phyloP scores from a whole-genome alignment of 345 rosid genomes.

The Erucastrum elatum region DNA sequence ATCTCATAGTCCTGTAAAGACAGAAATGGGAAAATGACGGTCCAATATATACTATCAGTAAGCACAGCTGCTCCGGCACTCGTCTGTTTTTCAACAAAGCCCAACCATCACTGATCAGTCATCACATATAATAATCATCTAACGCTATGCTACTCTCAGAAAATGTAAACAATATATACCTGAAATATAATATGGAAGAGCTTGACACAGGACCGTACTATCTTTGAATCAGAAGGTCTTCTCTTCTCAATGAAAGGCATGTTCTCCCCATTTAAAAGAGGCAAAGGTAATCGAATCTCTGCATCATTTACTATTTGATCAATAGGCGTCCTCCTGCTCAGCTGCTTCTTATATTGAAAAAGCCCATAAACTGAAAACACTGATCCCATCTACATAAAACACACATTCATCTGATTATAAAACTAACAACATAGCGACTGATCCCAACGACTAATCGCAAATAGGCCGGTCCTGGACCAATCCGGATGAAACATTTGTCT shows the following conservation, averaged over 20 bases:
- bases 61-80: constrained; percentile 66
- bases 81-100: constrained; percentile 42
- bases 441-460: too few relatives aligned
- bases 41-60: constrained; percentile 68
- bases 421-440: not conserved
- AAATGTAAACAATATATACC: not conserved
- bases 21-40: constrained; percentile 62
- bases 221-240: not conserved
- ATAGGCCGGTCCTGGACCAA: too few relatives aligned
- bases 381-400: not conserved
- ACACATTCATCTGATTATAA: constrained; percentile 27
- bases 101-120: not conserved
- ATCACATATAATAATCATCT: not conserved
- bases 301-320: not conserved
- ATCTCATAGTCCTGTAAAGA: constrained; percentile 49
- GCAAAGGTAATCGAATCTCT: not conserved
- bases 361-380: not conserved
- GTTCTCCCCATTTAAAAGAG: not conserved
- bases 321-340: not conserved
- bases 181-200: not conserved
- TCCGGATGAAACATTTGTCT: too few relatives aligned
- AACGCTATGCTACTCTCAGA: not conserved
- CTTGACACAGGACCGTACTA: not conserved
- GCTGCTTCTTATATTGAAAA: not conserved
- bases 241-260: not conserved